Conservation (phyloP, 2,329 filamentous ascomycete genomes). For the Clarireedia monteithiana region DNA sequence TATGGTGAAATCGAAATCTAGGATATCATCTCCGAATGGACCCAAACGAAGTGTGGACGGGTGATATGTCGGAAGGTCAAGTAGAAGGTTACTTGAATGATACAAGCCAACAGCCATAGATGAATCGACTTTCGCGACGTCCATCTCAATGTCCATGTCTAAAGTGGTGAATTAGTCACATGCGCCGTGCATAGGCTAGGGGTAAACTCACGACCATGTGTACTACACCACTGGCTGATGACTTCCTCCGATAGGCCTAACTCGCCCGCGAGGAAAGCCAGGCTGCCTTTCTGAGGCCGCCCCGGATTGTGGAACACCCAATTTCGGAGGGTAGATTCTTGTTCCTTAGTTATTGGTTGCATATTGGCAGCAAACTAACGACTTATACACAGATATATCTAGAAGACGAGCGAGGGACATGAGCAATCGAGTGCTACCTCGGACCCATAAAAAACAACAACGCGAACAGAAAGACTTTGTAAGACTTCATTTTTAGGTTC, state of each 20-base stretch:
- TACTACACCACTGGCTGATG: constrained; percentile 16
- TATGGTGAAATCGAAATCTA: not conserved
- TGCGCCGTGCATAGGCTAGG: not conserved
- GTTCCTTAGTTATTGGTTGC: constrained; percentile 11
- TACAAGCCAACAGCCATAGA: not conserved
- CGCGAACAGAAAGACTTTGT: not conserved
- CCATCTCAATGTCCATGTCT: not conserved
- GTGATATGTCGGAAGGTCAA: not conserved
- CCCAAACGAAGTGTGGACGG: not conserved
- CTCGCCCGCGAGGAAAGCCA: constrained; percentile 10
- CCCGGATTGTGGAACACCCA: constrained; percentile 13
- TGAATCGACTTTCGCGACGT: not conserved
- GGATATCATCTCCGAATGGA: not conserved
- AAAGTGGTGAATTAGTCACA: not conserved
- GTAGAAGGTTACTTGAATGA: not conserved
- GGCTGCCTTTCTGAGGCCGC: constrained; percentile 6
- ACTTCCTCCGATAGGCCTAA: constrained; percentile 15
- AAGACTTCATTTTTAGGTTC: not conserved
- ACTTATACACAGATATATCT: not conserved
- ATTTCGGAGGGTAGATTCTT: constrained; percentile 12
- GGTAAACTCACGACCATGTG: constrained; percentile 2
- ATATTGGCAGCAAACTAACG: constrained; percentile 3
- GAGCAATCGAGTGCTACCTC: not conserved
- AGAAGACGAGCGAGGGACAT: not conserved
- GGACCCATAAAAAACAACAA: not conserved